Conservation (phyloP, 1,284 basidiomycete species). For the Boletellus deceptivus region DNA sequence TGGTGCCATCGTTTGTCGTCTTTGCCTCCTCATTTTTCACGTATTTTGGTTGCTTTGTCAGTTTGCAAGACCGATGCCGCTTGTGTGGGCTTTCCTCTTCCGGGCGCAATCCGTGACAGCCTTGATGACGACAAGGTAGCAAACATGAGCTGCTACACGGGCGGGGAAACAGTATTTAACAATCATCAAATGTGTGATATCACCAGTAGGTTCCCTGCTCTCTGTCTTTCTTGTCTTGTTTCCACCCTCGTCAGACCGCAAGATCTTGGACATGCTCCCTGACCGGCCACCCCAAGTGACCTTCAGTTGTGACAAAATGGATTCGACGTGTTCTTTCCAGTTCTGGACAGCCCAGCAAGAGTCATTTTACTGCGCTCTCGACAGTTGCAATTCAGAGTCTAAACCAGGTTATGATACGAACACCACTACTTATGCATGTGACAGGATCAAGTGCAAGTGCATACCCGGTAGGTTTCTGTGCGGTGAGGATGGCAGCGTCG, state of each 20-base stretch:
- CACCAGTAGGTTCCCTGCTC: constrained; percentile 65
- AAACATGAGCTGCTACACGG: constrained; percentile 93
- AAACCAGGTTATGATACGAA: constrained; percentile 65
- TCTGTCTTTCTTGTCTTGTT: neutral
- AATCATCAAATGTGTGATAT: constrained; percentile 98
- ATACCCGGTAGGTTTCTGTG: constrained; percentile 93
- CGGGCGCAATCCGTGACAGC: constrained; percentile 43
- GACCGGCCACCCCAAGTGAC: constrained; percentile 91
- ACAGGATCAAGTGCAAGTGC: constrained; percentile 86
- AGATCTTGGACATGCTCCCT: constrained; percentile 88
- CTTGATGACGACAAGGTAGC: constrained; percentile 44
- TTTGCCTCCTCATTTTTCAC: neutral
- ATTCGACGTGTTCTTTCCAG: constrained; percentile 83
- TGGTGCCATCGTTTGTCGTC: constrained; percentile 48
- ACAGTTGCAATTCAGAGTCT: constrained; percentile 56
- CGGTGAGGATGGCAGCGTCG: constrained; percentile 92
- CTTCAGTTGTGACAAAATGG: constrained; percentile 74
- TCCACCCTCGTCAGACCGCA: constrained; percentile 59
- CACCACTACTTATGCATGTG: constrained; percentile 74
- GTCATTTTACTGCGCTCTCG: constrained; percentile 92
- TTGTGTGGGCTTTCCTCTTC: constrained; percentile 74
- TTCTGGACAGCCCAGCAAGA: constrained; percentile 96
- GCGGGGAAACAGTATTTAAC: constrained; percentile 86
- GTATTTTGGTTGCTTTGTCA: constrained; percentile 32
- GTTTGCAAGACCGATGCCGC: constrained; percentile 83